Base-by-base conservation (phyloP, 2,329 filamentous ascomycete genomes). In the Cladobotryum protrusum region DNA sequence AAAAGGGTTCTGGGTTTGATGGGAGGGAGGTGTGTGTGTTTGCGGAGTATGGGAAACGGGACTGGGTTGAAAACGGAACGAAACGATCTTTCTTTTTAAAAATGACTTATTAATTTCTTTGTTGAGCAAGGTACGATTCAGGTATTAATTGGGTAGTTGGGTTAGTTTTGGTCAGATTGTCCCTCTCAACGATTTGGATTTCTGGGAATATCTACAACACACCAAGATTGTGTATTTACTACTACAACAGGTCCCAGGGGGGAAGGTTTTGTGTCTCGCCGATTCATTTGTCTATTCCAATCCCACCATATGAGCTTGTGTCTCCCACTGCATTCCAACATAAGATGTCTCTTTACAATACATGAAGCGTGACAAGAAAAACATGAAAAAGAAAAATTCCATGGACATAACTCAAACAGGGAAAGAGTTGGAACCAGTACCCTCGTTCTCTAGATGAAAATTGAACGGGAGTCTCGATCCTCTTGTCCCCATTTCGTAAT, bases 221-320 rank as follows among this genome's bases (percentile, higher is more conserved):
- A 17, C n/a, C 35, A 37, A 37, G 17, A 17, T 37, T 37, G 35
- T 37, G 17, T 37, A 37, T 37, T n/a, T n/a, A n/a, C n/a, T 37
- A 37, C 35, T 17, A 12, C 35, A 37, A 37, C 35, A n/a, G 35
- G 35, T n/a, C 13, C 13, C 35, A 37, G 9, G 13, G 9, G 12
- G 13, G 12, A 29, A 29, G 24, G n/a, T n/a, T n/a, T 43, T 50
- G 37, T 43, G 33, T 17, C 37, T 45, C 43, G 48, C 43, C 37
- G 42, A 46, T 44, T 15, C 5, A 45, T 48, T 52, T 39, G 33
- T 45, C 49, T 52, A 52, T 48, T 48, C 45, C 45, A 52, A 52
- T 41, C 37, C 46, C 13, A 18, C 8, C 29, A 41, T 24, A 39
- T 36, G 24, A n/a, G n/a, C n/a, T 41, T 40, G 40, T 46, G 45